These are phyloP conservation scores for Xylariaceae sp. DNA, from an alignment of 2,329 filamentous ascomycete species.

Conservation along the genomic window DNA sequence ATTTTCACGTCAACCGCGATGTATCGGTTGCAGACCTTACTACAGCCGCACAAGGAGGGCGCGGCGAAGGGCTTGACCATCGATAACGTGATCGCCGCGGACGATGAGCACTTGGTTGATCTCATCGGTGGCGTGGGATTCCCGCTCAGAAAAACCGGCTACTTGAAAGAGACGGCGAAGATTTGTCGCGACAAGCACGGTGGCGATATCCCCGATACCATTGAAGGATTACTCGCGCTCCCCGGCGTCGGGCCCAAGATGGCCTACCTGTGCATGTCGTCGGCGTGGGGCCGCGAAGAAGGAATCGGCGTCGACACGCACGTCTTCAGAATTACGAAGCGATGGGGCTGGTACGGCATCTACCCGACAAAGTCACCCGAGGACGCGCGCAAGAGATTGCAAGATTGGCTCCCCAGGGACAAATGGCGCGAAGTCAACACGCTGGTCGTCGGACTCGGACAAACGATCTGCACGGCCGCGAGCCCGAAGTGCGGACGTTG, in stretches of 20 bases:
- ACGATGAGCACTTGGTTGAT: conserved; percentile 60
- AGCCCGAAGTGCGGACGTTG: conserved; percentile 81
- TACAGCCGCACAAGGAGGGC: conserved; percentile 48
- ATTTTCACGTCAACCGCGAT: conserved; percentile 83
- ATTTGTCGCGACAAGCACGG: conserved; percentile 66
- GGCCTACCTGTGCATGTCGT: conserved; percentile 81
- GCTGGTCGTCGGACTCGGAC: conserved; percentile 80
- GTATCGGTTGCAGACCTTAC: conserved; percentile 68
- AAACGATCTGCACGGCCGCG: conserved; percentile 78
- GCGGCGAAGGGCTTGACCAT: conserved; percentile 58
- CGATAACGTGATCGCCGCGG: conserved; percentile 69
- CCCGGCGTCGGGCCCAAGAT: conserved; percentile 93
- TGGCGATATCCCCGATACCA: conserved; percentile 74
- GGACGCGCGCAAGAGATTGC: conserved; percentile 68
- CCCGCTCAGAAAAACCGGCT: conserved; percentile 89
- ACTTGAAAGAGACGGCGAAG: conserved; percentile 67
- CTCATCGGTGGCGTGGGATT: conserved; percentile 84
- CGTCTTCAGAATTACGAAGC: conserved; percentile 88
- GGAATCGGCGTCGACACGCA: conserved; percentile 94
- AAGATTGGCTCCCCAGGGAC: conserved; percentile 78
- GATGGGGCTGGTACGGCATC: conserved; percentile 79
- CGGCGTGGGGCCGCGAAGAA: conserved; percentile 57
- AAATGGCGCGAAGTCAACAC: conserved; percentile 91
- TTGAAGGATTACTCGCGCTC: conserved; percentile 68
- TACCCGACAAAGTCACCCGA: conserved; percentile 65